Percentiles rank a stretch among this genome's conserved stretches.
Evolutionary conservation across 805 yeast genomes (phyloP).

Genomic region (Saccharomycopsis selenospora): DNA sequence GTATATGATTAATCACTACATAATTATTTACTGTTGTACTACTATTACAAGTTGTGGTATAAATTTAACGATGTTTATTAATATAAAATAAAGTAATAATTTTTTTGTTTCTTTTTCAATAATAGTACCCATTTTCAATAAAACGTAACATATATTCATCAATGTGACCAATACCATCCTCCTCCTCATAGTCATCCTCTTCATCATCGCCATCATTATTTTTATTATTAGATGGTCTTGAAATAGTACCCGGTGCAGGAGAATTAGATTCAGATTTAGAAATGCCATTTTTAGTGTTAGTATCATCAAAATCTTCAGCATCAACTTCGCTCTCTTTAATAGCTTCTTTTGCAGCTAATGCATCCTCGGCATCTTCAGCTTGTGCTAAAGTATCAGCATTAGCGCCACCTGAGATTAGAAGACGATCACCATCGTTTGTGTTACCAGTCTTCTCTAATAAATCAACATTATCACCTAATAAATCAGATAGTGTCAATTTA

Average conservation of each 20-base stretch:
- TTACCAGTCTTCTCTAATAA: conserved; percentile 26
- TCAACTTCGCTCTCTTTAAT: conserved; percentile 80
- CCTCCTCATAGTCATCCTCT: conserved; percentile 47
- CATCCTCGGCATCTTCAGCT: conserved; percentile 92
- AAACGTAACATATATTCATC: conserved; percentile 95
- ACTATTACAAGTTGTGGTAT: too few species aligned
- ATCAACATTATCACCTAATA: conserved; percentile 45
- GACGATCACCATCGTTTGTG: conserved; percentile 19
- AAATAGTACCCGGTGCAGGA: conserved; percentile 24
- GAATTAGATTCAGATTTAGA: conserved; percentile 27
- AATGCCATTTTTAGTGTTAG: conserved; percentile 25
- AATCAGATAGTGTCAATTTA: conserved; percentile 75
- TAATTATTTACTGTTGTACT: too few species aligned
- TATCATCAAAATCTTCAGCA: conserved; percentile 73
- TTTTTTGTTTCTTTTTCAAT: too few species aligned
- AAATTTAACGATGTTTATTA: too few species aligned
- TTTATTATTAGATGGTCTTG: not conserved
- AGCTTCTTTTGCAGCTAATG: conserved; percentile 84
- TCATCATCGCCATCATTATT: conserved; percentile 32
- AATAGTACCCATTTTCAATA: conserved; percentile 76
- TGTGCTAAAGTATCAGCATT: conserved; percentile 64
- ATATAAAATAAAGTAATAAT: too few species aligned
- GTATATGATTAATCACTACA: conserved; percentile 1
- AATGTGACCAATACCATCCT: conserved; percentile 62
- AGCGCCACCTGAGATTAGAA: conserved; percentile 30